phyloP scores from a whole-genome alignment of 345 rosid genomes.

The Pseudoturritis turrita region DNA sequence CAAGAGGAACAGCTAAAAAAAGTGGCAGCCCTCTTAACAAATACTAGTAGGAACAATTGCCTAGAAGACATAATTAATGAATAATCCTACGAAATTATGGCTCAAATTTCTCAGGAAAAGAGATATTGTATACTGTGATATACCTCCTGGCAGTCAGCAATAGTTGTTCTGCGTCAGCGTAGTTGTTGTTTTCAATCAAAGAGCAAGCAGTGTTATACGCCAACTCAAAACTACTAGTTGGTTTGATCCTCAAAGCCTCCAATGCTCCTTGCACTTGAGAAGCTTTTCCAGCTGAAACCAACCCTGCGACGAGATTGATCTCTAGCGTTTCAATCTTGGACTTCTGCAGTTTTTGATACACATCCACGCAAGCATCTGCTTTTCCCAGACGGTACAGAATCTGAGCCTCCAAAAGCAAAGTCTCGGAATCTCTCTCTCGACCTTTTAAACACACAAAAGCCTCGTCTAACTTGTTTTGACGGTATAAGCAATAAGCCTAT shows the following conservation, averaged over 20 bases:
- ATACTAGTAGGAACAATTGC: neutral
- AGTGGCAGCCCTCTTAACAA: neutral
- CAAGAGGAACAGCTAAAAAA: neutral
- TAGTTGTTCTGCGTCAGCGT: conserved; percentile 79
- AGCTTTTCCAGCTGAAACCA: conserved; percentile 71
- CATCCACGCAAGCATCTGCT: conserved; percentile 62
- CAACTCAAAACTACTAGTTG: conserved; percentile 74
- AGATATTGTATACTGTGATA: neutral
- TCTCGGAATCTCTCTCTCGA: conserved; percentile 46
- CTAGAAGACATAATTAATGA: neutral
- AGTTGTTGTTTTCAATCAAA: conserved; percentile 59
- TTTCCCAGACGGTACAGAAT: conserved; percentile 75
- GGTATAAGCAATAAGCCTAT: conserved; percentile 93
- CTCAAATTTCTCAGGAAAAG: neutral
- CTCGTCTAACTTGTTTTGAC: conserved; percentile 77
- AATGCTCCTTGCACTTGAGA: conserved; percentile 67
- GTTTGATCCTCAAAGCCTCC: conserved; percentile 62
- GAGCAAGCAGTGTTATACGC: conserved; percentile 89
- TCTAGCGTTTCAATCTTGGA: conserved; percentile 57
- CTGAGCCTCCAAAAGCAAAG: conserved; percentile 78
- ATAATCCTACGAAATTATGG: neutral
- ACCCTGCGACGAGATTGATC: conserved; percentile 64
- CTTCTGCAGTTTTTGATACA: conserved; percentile 56
- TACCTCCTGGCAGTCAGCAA: conserved; percentile 81
- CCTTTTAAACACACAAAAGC: conserved; percentile 55